Percentiles rank a stretch among this genome's conserved stretches.
phyloP scores from a whole-genome alignment of 345 rosid genomes.

The Aquilaria sinensis region DNA sequence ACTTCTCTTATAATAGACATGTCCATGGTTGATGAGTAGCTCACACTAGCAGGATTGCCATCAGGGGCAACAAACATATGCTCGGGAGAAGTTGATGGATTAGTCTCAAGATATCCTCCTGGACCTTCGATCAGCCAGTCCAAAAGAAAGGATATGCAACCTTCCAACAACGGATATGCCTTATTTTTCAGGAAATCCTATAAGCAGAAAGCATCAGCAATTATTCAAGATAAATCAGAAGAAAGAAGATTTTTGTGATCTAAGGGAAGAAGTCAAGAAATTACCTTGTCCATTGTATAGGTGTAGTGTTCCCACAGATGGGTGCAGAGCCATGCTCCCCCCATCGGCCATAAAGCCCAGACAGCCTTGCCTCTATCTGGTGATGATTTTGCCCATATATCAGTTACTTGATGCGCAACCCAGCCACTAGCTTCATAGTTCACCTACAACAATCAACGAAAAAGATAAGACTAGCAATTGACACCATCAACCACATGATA shows the following conservation, averaged over 20 bases:
- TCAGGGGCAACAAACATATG: slow-evolving; percentile 76
- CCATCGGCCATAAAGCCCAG: slow-evolving; percentile 98
- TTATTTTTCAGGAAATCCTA: slow-evolving; percentile 74
- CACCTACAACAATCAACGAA: slow-evolving; percentile 37
- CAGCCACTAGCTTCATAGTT: slow-evolving; percentile 86
- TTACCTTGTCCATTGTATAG: slow-evolving; percentile 79
- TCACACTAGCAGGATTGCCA: slow-evolving; percentile 78
- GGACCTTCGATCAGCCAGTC: slow-evolving; percentile 89
- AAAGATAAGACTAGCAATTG: background rate
- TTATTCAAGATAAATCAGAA: background rate
- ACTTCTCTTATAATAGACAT: slow-evolving; percentile 75
- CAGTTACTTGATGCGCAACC: slow-evolving; percentile 86
- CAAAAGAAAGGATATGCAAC: slow-evolving; percentile 65
- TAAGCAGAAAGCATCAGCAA: slow-evolving; percentile 11
- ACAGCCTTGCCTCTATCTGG: slow-evolving; percentile 65
- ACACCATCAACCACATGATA: background rate
- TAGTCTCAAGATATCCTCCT: slow-evolving; percentile 72
- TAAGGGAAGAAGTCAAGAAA: slow-evolving; percentile 16
- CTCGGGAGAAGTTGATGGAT: slow-evolving; percentile 98
- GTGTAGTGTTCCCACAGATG: slow-evolving; percentile 93
- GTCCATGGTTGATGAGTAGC: slow-evolving; percentile 98
- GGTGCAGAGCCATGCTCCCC: slow-evolving; percentile 97
- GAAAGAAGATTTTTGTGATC: background rate
- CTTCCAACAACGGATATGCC: slow-evolving; percentile 85
- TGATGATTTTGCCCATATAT: slow-evolving; percentile 98